Percentiles rank a stretch among this genome's conserved stretches.
Conservation (phyloP, 192 early-diverging fungal species). For the Podila clonocystis region DNA sequence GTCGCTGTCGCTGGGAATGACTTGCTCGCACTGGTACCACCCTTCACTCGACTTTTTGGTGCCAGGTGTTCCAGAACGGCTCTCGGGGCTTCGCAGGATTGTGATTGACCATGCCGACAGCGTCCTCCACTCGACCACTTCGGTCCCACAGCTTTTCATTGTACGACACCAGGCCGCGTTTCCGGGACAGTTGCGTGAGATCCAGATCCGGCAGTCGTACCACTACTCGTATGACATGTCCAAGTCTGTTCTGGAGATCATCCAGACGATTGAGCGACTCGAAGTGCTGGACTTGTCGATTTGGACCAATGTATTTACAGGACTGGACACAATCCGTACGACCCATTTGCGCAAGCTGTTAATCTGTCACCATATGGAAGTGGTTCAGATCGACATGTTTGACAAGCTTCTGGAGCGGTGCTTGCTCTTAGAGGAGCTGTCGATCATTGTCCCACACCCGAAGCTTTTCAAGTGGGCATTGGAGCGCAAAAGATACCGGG, state of each 20-base stretch:
- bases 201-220: conserved; percentile 34
- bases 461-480: conserved; percentile 23
- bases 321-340: conserved; percentile 30
- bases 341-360: conserved; percentile 23
- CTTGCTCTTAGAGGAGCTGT: conserved; percentile 34
- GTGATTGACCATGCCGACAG: conserved; percentile 39
- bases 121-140: conserved; percentile 9
- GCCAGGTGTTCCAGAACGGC: conserved; percentile 26
- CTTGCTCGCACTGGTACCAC: conserved; percentile 39
- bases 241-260: conserved; percentile 32
- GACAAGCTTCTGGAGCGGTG: conserved; percentile 28
- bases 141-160: conserved; percentile 28
- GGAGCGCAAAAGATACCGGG: neutral
- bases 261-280: conserved; percentile 26
- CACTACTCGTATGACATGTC: conserved; percentile 44
- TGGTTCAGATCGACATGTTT: conserved; percentile 22
- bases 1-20: conserved; percentile 30
- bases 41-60: conserved; percentile 29
- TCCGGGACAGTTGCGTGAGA: conserved; percentile 35
- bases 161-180: conserved; percentile 32
- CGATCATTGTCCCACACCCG: conserved; percentile 38
- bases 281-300: conserved; percentile 32
- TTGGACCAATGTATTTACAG: conserved; percentile 36
- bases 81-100: conserved; percentile 26
- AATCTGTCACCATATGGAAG: conserved; percentile 41